These are phyloP conservation scores for Clausena lansium DNA, from an alignment of 345 rosid species.

Conservation along the genomic window DNA sequence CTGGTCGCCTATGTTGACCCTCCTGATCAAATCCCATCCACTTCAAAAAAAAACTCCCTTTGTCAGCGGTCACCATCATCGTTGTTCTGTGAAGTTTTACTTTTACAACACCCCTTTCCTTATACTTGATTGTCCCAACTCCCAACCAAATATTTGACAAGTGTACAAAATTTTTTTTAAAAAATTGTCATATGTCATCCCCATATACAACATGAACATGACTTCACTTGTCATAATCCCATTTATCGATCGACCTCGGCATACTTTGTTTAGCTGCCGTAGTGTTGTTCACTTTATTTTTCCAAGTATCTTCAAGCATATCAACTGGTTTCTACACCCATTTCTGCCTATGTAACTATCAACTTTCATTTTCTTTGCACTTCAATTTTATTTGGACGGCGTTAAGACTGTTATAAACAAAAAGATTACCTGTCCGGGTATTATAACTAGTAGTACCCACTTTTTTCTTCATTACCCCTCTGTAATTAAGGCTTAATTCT, in stretches of 20 bases:
- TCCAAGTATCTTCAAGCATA: neutral
- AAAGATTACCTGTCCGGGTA: neutral
- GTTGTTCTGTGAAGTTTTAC: neutral
- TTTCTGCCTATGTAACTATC: neutral
- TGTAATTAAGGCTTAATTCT: constrained; percentile 11
- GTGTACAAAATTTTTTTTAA: constrained; percentile 24
- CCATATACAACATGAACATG: neutral
- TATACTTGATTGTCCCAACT: neutral
- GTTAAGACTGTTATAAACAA: neutral
- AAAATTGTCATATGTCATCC: neutral
- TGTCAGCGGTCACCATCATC: neutral
- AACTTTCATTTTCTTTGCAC: neutral
- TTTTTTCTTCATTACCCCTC: neutral
- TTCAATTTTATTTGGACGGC: neutral
- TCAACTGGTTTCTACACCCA: neutral
- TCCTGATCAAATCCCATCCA: neutral
- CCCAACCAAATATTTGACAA: constrained; percentile 31
- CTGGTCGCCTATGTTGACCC: constrained; percentile 52
- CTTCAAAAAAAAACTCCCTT: neutral
- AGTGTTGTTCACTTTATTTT: constrained; percentile 33
- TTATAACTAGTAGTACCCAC: neutral
- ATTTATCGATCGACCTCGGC: constrained; percentile 44
- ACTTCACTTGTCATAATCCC: constrained; percentile 29
- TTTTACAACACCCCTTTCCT: constrained; percentile 5
- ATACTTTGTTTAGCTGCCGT: constrained; percentile 25